Evolutionary conservation across 2,329 filamentous ascomycete species (phyloP).

Genomic region (Cytospora leucostoma): DNA sequence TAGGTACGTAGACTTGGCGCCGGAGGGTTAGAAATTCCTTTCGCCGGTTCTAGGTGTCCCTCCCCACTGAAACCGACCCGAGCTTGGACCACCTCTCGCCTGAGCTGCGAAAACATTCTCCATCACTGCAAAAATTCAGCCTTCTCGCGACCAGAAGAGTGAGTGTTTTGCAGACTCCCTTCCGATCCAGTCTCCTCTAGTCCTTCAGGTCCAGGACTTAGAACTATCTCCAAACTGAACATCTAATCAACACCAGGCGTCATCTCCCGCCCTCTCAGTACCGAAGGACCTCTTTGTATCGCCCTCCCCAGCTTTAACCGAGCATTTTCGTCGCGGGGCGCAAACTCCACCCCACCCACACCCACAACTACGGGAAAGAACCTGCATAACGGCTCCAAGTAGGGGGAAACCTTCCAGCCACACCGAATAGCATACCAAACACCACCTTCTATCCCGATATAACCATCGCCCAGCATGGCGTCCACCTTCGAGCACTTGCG

Average conservation of each 20-base stretch:
- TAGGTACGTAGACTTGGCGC: background rate
- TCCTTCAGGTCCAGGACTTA: background rate
- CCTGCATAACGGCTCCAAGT: conserved; percentile 10
- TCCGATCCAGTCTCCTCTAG: background rate
- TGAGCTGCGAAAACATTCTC: conserved; percentile 22
- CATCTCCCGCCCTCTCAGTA: background rate
- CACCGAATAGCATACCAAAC: conserved; percentile 6
- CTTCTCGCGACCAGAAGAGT: conserved; percentile 10
- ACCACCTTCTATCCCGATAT: conserved; percentile 19
- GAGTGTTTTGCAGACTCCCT: background rate
- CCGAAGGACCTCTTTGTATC: conserved; percentile 17
- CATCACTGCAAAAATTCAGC: conserved; percentile 26
- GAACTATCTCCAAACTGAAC: no score
- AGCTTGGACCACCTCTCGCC: conserved; percentile 19
- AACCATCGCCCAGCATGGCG: conserved; percentile 69
- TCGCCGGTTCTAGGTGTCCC: background rate
- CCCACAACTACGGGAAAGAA: conserved; percentile 7
- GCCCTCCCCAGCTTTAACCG: background rate
- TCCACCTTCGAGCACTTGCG: conserved; percentile 84
- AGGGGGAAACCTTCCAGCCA: conserved; percentile 9
- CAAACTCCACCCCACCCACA: conserved; percentile 14
- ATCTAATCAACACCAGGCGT: background rate
- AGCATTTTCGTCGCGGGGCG: conserved; percentile 14
- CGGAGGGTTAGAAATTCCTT: conserved; percentile 20
- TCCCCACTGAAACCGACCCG: conserved; percentile 12